Conservation (phyloP, 108 stramenopile species). For the Poteriospumella lacustris region DNA sequence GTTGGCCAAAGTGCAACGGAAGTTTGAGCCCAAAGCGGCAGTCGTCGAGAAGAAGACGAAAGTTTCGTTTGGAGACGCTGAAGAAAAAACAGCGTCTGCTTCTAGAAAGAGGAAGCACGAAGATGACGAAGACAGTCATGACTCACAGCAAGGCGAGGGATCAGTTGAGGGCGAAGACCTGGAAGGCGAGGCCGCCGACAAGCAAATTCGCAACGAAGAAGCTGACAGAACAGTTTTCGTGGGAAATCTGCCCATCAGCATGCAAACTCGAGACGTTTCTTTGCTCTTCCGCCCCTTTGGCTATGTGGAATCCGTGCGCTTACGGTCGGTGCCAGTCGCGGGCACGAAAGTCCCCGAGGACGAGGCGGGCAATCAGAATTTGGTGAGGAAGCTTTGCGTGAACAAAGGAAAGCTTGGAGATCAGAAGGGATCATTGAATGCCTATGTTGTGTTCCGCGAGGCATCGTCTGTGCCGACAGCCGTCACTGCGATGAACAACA, state of each 20-base stretch:
- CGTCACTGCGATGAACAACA: constrained; percentile 28
- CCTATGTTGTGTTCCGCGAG: constrained; percentile 38
- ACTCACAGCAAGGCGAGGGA: too few species aligned
- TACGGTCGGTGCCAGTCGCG: constrained; percentile 47
- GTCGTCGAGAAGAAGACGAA: too few species aligned
- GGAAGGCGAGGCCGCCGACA: too few species aligned
- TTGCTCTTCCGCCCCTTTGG: constrained; percentile 39
- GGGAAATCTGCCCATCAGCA: constrained; percentile 42
- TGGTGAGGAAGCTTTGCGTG: constrained; percentile 41
- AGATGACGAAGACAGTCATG: too few species aligned
- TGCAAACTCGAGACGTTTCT: constrained; percentile 31
- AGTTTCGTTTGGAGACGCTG: too few species aligned
- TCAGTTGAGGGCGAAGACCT: too few species aligned
- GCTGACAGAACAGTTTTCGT: constrained; percentile 39
- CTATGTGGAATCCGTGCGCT: constrained; percentile 39
- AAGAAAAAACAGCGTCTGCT: too few species aligned
- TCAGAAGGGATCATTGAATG: constrained; percentile 46
- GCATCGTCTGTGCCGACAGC: constrained; percentile 28
- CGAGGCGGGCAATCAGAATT: constrained; percentile 41
- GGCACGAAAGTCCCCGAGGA: constrained; percentile 42
- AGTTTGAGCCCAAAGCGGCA: too few species aligned
- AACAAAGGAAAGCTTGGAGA: constrained; percentile 43
- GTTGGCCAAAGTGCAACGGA: too few species aligned
- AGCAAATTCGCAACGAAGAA: too few species aligned
- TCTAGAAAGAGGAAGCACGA: too few species aligned